Conservation (phyloP, 2,329 filamentous ascomycete species). For the Didymella sp. region DNA sequence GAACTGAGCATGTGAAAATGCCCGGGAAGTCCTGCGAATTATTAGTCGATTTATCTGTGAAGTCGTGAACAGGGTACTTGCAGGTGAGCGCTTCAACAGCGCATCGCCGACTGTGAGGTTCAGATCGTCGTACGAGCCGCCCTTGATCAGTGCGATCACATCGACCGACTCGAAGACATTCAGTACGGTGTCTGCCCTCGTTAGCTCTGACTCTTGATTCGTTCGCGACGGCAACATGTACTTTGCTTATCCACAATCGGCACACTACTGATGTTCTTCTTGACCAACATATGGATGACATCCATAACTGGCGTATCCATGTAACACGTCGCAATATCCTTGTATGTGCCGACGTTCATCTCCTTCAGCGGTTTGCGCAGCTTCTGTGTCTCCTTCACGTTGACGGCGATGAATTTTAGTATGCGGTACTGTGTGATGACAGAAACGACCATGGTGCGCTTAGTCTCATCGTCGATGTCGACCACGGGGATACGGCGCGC, state of each 20-base stretch:
- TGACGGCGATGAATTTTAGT: constrained; percentile 97
- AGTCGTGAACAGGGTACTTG: constrained; percentile 44
- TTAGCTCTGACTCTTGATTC: constrained; percentile 9
- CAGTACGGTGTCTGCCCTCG: constrained; percentile 68
- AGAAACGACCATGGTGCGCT: constrained; percentile 89
- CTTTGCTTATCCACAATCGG: constrained; percentile 85
- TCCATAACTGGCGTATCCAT: constrained; percentile 95
- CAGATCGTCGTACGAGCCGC: constrained; percentile 89
- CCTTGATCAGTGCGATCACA: constrained; percentile 94
- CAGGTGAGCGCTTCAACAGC: constrained; percentile 80
- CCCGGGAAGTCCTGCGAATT: constrained; percentile 81
- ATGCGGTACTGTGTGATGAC: constrained; percentile 99
- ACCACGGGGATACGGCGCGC: constrained; percentile 93
- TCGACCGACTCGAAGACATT: constrained; percentile 99
- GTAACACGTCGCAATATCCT: constrained; percentile 76
- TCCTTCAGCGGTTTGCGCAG: constrained; percentile 87
- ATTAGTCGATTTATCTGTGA: constrained; percentile 25
- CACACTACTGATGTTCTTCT: constrained; percentile 91
- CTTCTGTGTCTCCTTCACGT: constrained; percentile 85
- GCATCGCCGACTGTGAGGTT: constrained; percentile 87
- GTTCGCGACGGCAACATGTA: constrained; percentile 36
- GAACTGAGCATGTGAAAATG: constrained; percentile 92
- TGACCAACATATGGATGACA: constrained; percentile 91
- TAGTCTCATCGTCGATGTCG: constrained; percentile 92
- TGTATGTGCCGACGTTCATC: constrained; percentile 84